Conservation (phyloP, 495 filamentous ascomycete genomes). For the Copromyces sp. region DNA sequence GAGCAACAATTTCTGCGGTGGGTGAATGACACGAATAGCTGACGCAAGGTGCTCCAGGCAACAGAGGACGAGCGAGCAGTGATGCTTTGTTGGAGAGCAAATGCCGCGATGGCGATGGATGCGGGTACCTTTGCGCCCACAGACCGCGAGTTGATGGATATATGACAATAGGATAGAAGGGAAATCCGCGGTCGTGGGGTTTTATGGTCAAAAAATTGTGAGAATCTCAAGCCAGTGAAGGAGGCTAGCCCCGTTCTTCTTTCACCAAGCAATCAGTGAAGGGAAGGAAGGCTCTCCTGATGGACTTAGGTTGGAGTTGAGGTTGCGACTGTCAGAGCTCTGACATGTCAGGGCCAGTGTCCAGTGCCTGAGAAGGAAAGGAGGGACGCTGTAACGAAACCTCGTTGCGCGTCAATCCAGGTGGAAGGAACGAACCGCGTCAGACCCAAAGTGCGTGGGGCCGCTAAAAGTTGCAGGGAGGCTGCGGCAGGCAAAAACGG, state of each 20-base stretch:
- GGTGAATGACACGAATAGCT: neutral
- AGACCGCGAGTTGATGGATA: neutral
- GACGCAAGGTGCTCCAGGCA: neutral
- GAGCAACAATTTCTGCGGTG: neutral
- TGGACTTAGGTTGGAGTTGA: neutral
- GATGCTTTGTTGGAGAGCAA: neutral
- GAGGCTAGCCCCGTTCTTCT: neutral
- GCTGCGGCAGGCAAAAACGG: neutral
- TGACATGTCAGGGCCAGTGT: neutral
- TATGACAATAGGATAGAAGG: neutral
- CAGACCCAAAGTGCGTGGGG: neutral
- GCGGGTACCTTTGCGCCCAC: neutral
- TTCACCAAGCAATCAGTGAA: neutral
- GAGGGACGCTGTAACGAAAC: neutral
- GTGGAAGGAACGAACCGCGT: neutral
- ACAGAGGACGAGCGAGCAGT: neutral
- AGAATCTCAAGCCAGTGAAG: neutral
- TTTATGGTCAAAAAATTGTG: neutral
- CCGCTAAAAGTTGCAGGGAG: neutral
- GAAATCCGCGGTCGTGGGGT: neutral
- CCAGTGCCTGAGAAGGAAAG: neutral
- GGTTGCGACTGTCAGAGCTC: neutral
- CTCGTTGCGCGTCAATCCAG: neutral
- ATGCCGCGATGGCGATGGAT: neutral
- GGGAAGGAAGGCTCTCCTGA: neutral